Percentiles rank a stretch among this genome's conserved stretches.
phyloP scores from a whole-genome alignment of 2,329 filamentous ascomycete genomes.

The Botrytis pseudocinerea region DNA sequence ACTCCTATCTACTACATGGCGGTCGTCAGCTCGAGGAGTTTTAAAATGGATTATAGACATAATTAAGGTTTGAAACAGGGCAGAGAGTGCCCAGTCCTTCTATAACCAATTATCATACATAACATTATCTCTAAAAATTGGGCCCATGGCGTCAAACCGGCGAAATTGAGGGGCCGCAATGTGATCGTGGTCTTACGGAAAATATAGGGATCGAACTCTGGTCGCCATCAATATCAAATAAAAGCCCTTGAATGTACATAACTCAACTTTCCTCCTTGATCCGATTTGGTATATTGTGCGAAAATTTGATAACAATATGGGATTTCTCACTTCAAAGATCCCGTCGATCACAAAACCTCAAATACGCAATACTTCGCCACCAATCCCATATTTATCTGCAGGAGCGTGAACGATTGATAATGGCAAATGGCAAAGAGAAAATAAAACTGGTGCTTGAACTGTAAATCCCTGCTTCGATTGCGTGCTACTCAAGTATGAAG shows the following conservation, averaged over 20 bases:
- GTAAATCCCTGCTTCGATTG: not conserved
- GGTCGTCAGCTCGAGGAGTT: not conserved
- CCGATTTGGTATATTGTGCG: not conserved
- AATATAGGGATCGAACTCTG: not conserved
- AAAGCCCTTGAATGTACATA: not conserved
- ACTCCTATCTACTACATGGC: not conserved
- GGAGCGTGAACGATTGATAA: not conserved
- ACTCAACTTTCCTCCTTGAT: not conserved
- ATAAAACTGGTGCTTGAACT: not conserved
- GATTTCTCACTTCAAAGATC: not conserved
- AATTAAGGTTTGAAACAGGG: not conserved
- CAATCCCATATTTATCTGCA: not conserved
- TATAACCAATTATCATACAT: not conserved
- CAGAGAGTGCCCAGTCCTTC: not conserved
- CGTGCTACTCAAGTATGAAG: not conserved
- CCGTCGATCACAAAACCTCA: not conserved
- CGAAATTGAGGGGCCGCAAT: constrained; percentile 9
- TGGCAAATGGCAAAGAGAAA: not conserved
- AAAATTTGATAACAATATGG: not conserved
- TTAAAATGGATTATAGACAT: not conserved
- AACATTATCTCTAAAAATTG: not conserved
- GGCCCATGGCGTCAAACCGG: not conserved
- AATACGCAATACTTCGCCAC: not conserved
- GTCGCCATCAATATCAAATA: not conserved
- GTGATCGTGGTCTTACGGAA: not conserved